phyloP scores from a whole-genome alignment of 176 grass and related monocot genomes.

The Musa beccarii region DNA sequence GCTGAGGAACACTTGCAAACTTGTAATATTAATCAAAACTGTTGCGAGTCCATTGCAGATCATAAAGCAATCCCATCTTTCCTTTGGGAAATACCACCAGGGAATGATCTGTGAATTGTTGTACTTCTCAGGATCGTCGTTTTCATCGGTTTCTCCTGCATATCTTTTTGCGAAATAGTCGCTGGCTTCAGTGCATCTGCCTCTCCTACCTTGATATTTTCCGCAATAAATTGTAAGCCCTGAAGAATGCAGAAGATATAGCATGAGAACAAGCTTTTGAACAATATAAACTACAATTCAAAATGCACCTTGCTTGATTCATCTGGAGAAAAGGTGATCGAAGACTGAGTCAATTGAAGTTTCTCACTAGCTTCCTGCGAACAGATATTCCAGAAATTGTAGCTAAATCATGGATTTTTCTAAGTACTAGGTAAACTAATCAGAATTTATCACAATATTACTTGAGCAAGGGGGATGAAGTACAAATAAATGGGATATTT shows the following conservation, averaged over 20 bases:
- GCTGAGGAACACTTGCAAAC: too few species aligned
- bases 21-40: too few species aligned
- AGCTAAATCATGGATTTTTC: too few species aligned
- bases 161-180: constrained; percentile 12
- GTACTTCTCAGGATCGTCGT: constrained; percentile 14
- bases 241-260: constrained; percentile 19
- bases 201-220: constrained; percentile 27
- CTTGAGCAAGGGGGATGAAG: neutral
- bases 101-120: constrained; percentile 50
- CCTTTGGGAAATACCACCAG: constrained; percentile 41
- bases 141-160: constrained; percentile 39
- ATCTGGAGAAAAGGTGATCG: constrained; percentile 39
- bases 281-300: neutral
- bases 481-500: neutral
- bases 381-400: too few species aligned
- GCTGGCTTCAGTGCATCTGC: constrained; percentile 25
- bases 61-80: constrained; percentile 58
- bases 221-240: constrained; percentile 49
- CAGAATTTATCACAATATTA: neutral
- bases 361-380: constrained; percentile 64
- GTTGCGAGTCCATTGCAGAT: neutral
- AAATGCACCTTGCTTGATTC: constrained; percentile 46
- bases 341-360: constrained; percentile 40
- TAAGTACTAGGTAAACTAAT: too few species aligned
- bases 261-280: neutral